Base-by-base conservation (phyloP, 1,284 basidiomycete species). In the Boletus semigastroideus region DNA sequence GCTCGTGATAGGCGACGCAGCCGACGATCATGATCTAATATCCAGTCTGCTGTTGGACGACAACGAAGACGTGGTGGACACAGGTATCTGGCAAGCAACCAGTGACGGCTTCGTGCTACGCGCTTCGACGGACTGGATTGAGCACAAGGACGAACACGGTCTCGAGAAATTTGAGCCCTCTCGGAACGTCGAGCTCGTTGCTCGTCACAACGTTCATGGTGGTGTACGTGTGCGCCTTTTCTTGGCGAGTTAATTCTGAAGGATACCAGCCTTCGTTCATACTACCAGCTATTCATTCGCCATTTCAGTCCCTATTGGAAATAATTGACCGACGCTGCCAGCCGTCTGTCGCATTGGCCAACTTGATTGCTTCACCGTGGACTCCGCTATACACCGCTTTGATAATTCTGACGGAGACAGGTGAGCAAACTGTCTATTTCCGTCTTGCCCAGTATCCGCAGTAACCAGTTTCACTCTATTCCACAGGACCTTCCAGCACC, bases 81-180 rank as follows among this genome's bases (percentile, higher is more conserved):
- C 76, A 14, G 80, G 78, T 3, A 62, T 65, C 7, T 84, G 81
- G 80, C 83, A 85, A 58, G 72, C 76, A 22, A 65, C 68, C 27
- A 71, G 69, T 16, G 62, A 71, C 27, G 72, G 68, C 34, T 65
- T 62, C 40, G 66, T 81, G 25, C 61, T 83, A 25, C 73, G 72
- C 22, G 83, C 83, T 7, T 86, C 83, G 2, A 87, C 85, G 6
- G 78, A 84, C 62, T 88, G 85, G 86, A 68, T 83, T 13, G 83
- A 85, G 60, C 82, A 83, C 58, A 73, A 72, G 27, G 83, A 86
- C 63, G 73, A 73, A 3, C 81, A 85, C 58, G 84, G 83, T 0
- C 72, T 84, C 3, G 84, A 87, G 61, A 80, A 76, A 51, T 79
- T 79, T 42, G 84, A 86, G 59, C 79, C 84, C 8, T 72, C 76